Base-by-base conservation (phyloP, 2,329 filamentous ascomycete species). In the Ophidiomyces ophidiicola region DNA sequence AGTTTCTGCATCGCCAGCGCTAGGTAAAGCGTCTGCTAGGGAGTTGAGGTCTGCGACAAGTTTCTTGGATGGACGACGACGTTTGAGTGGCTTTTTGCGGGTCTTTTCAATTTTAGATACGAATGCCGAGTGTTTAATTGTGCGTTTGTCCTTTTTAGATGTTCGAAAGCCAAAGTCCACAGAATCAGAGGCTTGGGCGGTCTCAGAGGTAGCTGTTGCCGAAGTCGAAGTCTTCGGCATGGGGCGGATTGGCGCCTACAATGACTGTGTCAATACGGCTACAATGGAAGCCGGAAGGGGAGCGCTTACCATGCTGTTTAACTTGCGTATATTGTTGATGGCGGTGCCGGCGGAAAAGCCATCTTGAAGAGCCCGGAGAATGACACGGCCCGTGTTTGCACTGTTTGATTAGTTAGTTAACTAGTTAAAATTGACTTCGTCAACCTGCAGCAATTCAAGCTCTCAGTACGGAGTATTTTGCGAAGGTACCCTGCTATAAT, bases 71-170 rank as follows among this genome's bases (percentile, higher is more conserved):
- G 82, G 78, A 3, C 80, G 63, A 48, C 82, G 69, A 5, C 77
- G 71, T 58, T 80, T 79, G n/a, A 70, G 65, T 6, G 69, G 58
- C 54, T 70, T 76, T 39, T 58, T 58, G 38, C 61, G 55, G 5
- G 68, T 62, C 48, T 86, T 84, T 48, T 77, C 67, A 51, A 94
- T 81, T 46, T 78, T 81, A 14, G 76, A 79, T 19, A 93, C 68
- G 48, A 96, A 85, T 10, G 78, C 64, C 0, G 81, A 80, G 67
- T 84, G 84, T 56, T 86, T 87, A 51, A 92, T 83, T 23, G 71
- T 66, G 17, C 80, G 81, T 66, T 88, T 93, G 66, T 92, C 83
- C 55, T 74, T 78, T 62, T 94, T 96, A 46, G 71, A 77, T 39
- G 76, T 72, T 44, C 76, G 66, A 60, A 88, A 87, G 5, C 59